Base-by-base conservation (phyloP, 139 green algal species). In the Tetradesmus lagerheimii region DNA sequence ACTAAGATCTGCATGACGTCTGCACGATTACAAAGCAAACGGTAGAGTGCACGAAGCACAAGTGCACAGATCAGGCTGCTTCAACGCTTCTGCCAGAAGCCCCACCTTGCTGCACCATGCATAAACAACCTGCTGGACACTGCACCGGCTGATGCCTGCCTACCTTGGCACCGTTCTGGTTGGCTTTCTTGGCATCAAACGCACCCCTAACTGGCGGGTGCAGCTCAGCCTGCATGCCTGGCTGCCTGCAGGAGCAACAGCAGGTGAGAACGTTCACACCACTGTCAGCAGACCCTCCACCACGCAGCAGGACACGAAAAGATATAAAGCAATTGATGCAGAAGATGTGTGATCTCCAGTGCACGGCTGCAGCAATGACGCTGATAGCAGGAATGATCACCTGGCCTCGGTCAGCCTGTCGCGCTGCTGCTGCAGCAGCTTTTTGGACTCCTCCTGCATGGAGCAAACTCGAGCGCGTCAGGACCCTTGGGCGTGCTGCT, bases 401-500 rank as follows among this genome's bases (percentile, higher is more conserved):
- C 67, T 78, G 67, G 11, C 31, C 67, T 78, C 31, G 27, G n/a
- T 78, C 31, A 39, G n/a, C 67, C 67, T 78, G 67, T 39, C 31
- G 67, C 67, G n/a, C 67, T 78, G n/a, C 67, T 78, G n/a, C 27
- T 78, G 67, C 67, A 78, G 67, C 67, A 78, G 67, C n/a, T 38
- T 39, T 39, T 38, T 39, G 14, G 67, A 39, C 67, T 38, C n/a
- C 67, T 34, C 45, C 45, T 43, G 75, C 75, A 37, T 80, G 75
- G 18, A 6, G 9, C 47, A 29, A 31, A 1, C 25, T n/a, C n/a
- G 20, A 35, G 23, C 38, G 41, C 39, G 16, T 84, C 23, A 84
- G 39, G 38, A 62, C 31, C 79, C 25, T 84, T 64, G 53, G 34
- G 25, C 45, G 47, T 0, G n/a, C 0, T 34, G 20, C 39, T 41